These are phyloP conservation scores for Fomitopsis schrenkii DNA, from an alignment of 1,284 basidiomycete genomes.

Conservation along the genomic window DNA sequence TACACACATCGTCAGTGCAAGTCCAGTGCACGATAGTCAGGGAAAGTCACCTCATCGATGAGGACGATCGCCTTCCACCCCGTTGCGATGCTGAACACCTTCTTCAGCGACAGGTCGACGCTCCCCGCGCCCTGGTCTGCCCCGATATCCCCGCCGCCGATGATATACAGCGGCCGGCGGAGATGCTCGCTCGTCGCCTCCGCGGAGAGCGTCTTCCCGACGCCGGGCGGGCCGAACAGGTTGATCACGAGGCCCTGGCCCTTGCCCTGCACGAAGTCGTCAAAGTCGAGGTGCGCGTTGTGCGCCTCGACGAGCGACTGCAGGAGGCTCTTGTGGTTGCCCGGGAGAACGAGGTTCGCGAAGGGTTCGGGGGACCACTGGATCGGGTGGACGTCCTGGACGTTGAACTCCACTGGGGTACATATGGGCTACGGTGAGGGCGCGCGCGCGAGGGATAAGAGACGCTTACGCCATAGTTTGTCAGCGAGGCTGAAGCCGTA, in stretches of 20 bases:
- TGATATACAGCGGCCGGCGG: slow-evolving; percentile 53
- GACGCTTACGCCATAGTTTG: slow-evolving; percentile 52
- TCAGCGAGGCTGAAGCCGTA: slow-evolving; percentile 57
- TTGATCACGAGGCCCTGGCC: slow-evolving; percentile 59
- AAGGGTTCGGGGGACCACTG: slow-evolving; percentile 57
- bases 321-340: slow-evolving; percentile 47
- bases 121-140: slow-evolving; percentile 35
- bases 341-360: slow-evolving; percentile 50
- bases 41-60: slow-evolving; percentile 45
- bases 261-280: slow-evolving; percentile 61
- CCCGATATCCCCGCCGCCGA: slow-evolving; percentile 56
- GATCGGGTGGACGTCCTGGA: slow-evolving; percentile 45
- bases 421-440: neutral
- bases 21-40: slow-evolving; percentile 5
- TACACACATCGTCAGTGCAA: neutral
- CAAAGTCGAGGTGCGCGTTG: slow-evolving; percentile 46
- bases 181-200: slow-evolving; percentile 63
- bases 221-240: slow-evolving; percentile 58
- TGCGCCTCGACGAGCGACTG: slow-evolving; percentile 57
- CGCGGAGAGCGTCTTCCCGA: slow-evolving; percentile 48
- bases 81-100: slow-evolving; percentile 43
- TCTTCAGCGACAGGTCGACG: slow-evolving; percentile 19
- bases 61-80: slow-evolving; percentile 62
- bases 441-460: neutral
- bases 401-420: slow-evolving; percentile 47